Evolutionary conservation across 768 basidiomycete genomes (phyloP).

Genomic region (Phanerochaete carnosa): DNA sequence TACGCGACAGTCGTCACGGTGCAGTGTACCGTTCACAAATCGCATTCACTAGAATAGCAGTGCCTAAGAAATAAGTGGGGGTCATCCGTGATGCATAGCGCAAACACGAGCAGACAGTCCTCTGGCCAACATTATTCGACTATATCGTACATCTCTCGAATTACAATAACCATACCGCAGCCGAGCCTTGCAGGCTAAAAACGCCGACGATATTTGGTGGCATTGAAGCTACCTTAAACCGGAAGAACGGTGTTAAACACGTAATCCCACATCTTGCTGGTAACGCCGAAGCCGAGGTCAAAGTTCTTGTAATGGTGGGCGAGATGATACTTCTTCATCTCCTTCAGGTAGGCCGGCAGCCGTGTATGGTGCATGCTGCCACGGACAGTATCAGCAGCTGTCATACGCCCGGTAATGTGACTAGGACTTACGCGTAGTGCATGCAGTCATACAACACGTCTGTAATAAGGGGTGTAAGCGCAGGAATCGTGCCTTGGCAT

Average conservation of each 20-base stretch:
- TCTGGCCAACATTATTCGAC: conserved; percentile 1
- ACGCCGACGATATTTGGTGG: background rate
- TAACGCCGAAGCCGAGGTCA: conserved; percentile 96
- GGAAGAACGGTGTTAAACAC: conserved; percentile 82
- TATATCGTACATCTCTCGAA: background rate
- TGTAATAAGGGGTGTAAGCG: conserved; percentile 22
- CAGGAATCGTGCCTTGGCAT: background rate
- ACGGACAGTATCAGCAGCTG: conserved; percentile 14
- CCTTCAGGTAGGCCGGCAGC: conserved; percentile 80
- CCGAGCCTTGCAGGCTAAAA: background rate
- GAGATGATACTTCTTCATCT: conserved; percentile 97
- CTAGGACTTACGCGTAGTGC: conserved; percentile 84
- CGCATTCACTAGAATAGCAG: background rate
- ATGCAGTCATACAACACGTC: conserved; percentile 85
- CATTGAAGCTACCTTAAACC: conserved; percentile 35
- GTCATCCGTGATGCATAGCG: background rate
- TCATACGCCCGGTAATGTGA: conserved; percentile 1
- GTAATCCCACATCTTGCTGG: conserved; percentile 94
- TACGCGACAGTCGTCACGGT: too few relatives aligned
- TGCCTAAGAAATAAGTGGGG: background rate
- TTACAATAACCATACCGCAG: background rate
- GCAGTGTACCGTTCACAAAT: background rate
- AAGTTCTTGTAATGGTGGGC: conserved; percentile 99
- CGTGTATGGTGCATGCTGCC: conserved; percentile 78
- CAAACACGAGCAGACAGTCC: background rate